A percentile compares a stretch with the other conserved stretches of the same genome.
Conservation (phyloP, 805 yeast genomes). For the Torulaspora indica region DNA sequence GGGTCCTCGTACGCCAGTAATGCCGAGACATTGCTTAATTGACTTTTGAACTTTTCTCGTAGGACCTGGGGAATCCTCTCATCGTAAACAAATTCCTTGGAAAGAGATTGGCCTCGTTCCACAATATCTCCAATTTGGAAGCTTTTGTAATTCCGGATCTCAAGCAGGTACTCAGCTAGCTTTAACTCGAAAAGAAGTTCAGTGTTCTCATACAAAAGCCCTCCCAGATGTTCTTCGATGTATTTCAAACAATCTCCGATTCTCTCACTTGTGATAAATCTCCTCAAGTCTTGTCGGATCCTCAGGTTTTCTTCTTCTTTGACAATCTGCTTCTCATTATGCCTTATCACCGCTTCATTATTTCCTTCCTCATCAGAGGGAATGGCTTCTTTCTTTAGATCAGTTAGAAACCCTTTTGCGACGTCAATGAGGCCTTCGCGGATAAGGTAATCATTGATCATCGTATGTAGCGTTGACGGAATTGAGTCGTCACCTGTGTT, state of each 20-base stretch:
- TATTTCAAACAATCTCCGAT: constrained; percentile 42
- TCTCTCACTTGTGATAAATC: constrained; percentile 41
- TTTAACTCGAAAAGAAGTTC: constrained; percentile 31
- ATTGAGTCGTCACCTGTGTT: constrained; percentile 29
- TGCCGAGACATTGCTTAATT: constrained; percentile 45
- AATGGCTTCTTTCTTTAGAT: constrained; percentile 36
- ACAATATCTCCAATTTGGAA: constrained; percentile 19
- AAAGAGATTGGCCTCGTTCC: constrained; percentile 25
- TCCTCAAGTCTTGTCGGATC: constrained; percentile 45
- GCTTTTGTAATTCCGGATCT: constrained; percentile 16
- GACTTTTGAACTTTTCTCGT: constrained; percentile 35
- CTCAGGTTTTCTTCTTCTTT: constrained; percentile 37
- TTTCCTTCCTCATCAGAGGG: constrained; percentile 17
- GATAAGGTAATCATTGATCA: constrained; percentile 45
- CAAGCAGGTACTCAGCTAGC: constrained; percentile 25
- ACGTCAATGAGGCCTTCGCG: constrained; percentile 56
- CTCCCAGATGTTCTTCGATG: constrained; percentile 33
- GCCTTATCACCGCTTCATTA: constrained; percentile 23
- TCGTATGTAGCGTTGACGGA: constrained; percentile 26
- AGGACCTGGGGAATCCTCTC: constrained; percentile 15
- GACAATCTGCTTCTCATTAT: constrained; percentile 31
- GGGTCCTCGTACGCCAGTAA: constrained; percentile 53
- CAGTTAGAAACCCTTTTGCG: constrained; percentile 47
- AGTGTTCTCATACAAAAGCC: constrained; percentile 20
- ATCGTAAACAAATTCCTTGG: constrained; percentile 24